Percentiles rank a stretch among this genome's conserved stretches.
phyloP scores from a whole-genome alignment of 2,329 filamentous ascomycete species.

The Leptographium wingfieldii region DNA sequence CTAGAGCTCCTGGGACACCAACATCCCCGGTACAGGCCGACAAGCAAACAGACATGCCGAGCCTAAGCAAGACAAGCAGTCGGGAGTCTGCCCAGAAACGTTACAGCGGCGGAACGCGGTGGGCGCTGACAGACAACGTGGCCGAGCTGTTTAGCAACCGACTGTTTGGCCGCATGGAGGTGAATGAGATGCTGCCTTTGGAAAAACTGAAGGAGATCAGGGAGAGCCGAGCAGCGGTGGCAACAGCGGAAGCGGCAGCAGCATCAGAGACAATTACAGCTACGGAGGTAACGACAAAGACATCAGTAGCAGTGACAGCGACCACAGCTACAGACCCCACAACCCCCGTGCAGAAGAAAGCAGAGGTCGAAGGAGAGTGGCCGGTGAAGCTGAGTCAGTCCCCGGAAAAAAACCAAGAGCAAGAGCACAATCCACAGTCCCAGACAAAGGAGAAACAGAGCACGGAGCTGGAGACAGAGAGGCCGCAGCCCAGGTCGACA shows the following conservation, averaged over 20 bases:
- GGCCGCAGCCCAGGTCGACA: not conserved
- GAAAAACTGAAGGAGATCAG: conserved; percentile 35
- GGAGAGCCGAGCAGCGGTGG: conserved; percentile 24
- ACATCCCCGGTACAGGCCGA: conserved; percentile 3
- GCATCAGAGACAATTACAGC: not conserved
- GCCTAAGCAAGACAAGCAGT: not conserved
- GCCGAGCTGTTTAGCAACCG: conserved; percentile 43
- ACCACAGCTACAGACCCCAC: not conserved
- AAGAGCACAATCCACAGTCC: not conserved
- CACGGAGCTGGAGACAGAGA: conserved; percentile 15
- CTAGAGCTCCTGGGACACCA: not conserved
- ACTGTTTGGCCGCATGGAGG: conserved; percentile 42
- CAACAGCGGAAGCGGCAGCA: not conserved
- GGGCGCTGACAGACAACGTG: conserved; percentile 43
- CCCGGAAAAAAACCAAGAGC: not conserved
- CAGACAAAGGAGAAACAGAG: not conserved
- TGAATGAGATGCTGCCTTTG: conserved; percentile 46
- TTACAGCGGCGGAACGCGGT: conserved; percentile 26
- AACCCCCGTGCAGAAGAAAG: too few species aligned
- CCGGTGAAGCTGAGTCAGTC: not conserved
- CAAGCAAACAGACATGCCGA: not conserved
- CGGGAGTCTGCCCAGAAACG: conserved; percentile 9
- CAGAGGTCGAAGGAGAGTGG: not conserved
- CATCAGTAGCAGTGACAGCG: not conserved
- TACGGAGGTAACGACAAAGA: not conserved